Base-by-base conservation (phyloP, 2,329 filamentous ascomycete species). In the Emericellopsis atlantica region DNA sequence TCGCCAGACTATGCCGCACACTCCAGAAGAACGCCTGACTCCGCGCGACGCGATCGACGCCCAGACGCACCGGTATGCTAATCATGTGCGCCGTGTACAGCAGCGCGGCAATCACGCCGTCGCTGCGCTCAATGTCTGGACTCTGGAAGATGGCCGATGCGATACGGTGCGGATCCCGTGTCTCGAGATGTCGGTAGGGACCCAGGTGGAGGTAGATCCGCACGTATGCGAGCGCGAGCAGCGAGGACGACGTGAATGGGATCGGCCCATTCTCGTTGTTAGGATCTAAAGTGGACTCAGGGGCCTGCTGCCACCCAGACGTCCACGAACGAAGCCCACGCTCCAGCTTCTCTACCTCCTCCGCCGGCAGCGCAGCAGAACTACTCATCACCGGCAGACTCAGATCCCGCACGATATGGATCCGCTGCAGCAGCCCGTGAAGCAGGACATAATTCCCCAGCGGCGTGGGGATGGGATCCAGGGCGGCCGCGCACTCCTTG, bases 1-100 rank as follows among this genome's bases (percentile, higher is more conserved):
- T 68, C 4, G 68, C 72, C 0, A 76, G 57, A 0, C 70, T 70
- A 40, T 76, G 71, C n/a, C 73, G 61, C 3, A 73, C 70, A 5
- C 69, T 72, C 71, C 72, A 76, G 37, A 74, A 69, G 36, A 73
- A 70, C 0, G 70, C 69, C 39, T 75, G 70, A 14, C 69, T 76
- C 14, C 67, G 58, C 0, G 70, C 70, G 1, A 76, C 71, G 12
- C 67, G 64, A 40, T 72, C 69, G 14, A 76, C 66, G 0, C 72
- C 72, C 0, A 76, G 49, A 18, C 72, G 57, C 5, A 76, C 72
- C 0, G 72, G 72, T 0, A 74, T 73, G 37, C 70, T 74, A 0
- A 76, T 56, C 7, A 69, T 69, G 36, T 76, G 72, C 1, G 69
- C 66, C 1, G 70, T 64, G 45, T 76, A 73, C 0, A 76, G 55